These are phyloP conservation scores for Solanum piurae DNA, from an alignment of 257 asterid genomes.

Conservation along the genomic window DNA sequence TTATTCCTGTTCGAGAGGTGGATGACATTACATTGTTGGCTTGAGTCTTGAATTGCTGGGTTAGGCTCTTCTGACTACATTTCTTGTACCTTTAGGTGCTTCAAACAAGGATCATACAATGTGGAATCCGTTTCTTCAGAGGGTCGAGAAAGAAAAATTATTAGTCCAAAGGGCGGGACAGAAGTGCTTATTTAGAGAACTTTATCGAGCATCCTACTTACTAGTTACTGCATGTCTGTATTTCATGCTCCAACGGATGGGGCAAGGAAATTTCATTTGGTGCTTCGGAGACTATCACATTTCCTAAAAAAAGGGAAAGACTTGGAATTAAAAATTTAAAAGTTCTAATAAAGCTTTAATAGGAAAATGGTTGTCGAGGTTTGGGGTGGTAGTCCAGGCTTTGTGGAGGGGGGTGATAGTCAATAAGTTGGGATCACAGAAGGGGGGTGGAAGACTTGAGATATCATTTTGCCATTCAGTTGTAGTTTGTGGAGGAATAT, in stretches of 20 bases:
- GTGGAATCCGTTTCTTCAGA: neutral
- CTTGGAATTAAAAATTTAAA: neutral
- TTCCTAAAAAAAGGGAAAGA: neutral
- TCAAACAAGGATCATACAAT: neutral
- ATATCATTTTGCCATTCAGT: neutral
- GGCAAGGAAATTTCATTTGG: neutral
- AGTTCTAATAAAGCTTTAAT: neutral
- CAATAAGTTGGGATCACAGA: neutral
- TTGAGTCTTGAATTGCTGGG: neutral
- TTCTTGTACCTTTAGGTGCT: neutral
- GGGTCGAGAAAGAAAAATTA: neutral
- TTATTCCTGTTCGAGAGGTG: neutral
- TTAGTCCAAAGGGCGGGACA: neutral
- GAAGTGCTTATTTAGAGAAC: neutral
- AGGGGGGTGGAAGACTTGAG: neutral
- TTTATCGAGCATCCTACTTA: neutral
- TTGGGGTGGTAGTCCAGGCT: neutral
- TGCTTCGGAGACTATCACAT: neutral
- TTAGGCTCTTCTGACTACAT: neutral
- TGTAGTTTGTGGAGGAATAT: neutral
- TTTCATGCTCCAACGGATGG: neutral
- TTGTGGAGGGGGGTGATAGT: neutral
- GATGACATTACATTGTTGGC: neutral
- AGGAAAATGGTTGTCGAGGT: neutral
- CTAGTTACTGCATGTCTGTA: neutral